Evolutionary conservation across 163 green algal species (phyloP).

Genomic region (Scenedesmus sp.): DNA sequence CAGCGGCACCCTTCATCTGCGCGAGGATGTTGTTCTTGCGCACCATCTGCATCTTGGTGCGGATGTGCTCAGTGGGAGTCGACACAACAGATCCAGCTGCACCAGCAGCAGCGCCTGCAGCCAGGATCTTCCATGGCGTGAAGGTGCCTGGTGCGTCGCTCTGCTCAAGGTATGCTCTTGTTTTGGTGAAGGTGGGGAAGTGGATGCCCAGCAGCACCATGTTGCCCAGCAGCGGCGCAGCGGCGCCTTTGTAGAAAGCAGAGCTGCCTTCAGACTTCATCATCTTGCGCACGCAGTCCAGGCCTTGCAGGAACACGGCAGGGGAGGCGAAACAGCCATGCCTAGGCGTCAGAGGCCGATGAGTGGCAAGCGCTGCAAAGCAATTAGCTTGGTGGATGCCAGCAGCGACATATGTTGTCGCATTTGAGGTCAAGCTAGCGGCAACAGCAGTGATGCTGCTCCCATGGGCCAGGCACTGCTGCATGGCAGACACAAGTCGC

Average conservation of each 20-base stretch:
- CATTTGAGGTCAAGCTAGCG: background rate
- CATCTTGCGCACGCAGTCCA: slow-evolving; percentile 13
- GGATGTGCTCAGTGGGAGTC: slow-evolving; percentile 59
- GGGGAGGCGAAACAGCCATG: no score
- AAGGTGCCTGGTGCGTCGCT: slow-evolving; percentile 55
- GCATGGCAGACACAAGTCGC: background rate
- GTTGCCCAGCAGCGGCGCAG: slow-evolving; percentile 64
- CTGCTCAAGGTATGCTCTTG: slow-evolving; percentile 49
- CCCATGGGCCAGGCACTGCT: background rate
- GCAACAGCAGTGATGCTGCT: background rate
- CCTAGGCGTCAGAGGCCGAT: background rate
- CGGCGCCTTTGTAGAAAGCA: slow-evolving; percentile 62
- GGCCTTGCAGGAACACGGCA: background rate
- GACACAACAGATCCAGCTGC: slow-evolving; percentile 58
- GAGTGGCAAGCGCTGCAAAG: background rate
- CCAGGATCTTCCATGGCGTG: slow-evolving; percentile 53
- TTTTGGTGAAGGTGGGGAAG: slow-evolving; percentile 62
- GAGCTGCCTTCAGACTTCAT: slow-evolving; percentile 58
- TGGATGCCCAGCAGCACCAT: slow-evolving; percentile 70
- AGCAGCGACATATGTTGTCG: background rate
- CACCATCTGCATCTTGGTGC: slow-evolving; percentile 70
- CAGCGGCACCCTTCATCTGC: slow-evolving; percentile 57
- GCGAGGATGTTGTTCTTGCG: slow-evolving; percentile 56
- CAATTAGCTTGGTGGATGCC: background rate
- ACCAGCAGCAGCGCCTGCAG: slow-evolving; percentile 56